Conservation (phyloP, 1,284 basidiomycete genomes). For the Gymnopus androsaceus region DNA sequence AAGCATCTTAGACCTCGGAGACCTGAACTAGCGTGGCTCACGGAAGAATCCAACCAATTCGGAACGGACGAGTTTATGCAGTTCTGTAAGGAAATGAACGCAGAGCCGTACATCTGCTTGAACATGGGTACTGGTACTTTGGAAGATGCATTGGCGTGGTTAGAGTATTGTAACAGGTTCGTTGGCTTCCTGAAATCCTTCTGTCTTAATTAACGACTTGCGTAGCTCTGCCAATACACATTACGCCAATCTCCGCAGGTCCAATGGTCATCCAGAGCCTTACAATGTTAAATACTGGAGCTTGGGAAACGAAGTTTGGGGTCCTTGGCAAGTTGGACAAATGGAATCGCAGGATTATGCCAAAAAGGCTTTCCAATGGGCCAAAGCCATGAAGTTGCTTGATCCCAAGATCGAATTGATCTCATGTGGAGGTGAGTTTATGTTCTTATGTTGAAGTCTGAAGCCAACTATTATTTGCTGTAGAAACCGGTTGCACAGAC, state of each 20-base stretch:
- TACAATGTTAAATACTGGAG: conserved; percentile 53
- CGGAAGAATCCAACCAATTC: conserved; percentile 65
- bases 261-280: conserved; percentile 60
- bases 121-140: conserved; percentile 69
- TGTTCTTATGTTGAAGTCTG: background rate
- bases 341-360: conserved; percentile 61
- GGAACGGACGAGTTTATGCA: conserved; percentile 56
- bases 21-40: conserved; percentile 68
- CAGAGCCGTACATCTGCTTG: conserved; percentile 63
- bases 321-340: conserved; percentile 61
- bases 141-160: conserved; percentile 65
- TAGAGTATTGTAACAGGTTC: conserved; percentile 66
- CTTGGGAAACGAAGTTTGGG: conserved; percentile 57
- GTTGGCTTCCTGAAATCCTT: background rate
- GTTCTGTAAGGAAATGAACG: conserved; percentile 49
- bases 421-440: conserved; percentile 52
- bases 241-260: conserved; percentile 62
- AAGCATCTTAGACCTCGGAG: conserved; percentile 51
- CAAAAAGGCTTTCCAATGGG: conserved; percentile 62
- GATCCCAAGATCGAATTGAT: conserved; percentile 62
- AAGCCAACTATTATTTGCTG: background rate
- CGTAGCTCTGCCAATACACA: conserved; percentile 42
- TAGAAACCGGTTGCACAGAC: conserved; percentile 48
- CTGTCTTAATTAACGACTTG: background rate
- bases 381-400: conserved; percentile 60